A percentile compares a stretch with the other conserved stretches of the same genome.
phyloP scores from a whole-genome alignment of 2,329 filamentous ascomycete genomes.

The Raffaelea albimanens region DNA sequence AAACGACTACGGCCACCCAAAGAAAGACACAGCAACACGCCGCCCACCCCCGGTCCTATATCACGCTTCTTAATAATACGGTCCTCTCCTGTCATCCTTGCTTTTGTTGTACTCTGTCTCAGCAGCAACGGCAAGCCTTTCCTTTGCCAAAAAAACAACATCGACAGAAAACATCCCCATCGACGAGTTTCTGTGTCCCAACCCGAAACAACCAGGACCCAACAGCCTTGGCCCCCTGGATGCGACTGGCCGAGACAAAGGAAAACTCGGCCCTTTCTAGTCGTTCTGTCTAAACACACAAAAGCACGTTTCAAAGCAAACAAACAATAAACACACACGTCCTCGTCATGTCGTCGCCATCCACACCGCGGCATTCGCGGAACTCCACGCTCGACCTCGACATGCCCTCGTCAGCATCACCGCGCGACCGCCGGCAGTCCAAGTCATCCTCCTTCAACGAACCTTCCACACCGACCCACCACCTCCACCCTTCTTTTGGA shows the following conservation, averaged over 20 bases:
- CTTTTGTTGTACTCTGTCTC: slow-evolving; percentile 6
- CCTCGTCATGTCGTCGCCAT: slow-evolving; percentile 10
- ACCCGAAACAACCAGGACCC: too few species aligned
- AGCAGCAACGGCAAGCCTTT: slow-evolving; percentile 5
- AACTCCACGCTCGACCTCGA: slow-evolving; percentile 45
- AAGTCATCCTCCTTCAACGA: slow-evolving; percentile 37
- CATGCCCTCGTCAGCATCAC: slow-evolving; percentile 32
- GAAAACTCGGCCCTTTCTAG: too few species aligned
- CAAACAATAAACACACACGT: too few species aligned
- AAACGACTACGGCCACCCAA: background rate
- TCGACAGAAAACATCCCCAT: background rate
- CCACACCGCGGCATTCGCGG: slow-evolving; percentile 50
- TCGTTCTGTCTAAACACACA: too few species aligned
- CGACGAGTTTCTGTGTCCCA: too few species aligned
- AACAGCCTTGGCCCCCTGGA: too few species aligned
- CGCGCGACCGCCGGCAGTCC: slow-evolving; percentile 37
- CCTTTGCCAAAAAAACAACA: slow-evolving; percentile 1
- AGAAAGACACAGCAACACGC: background rate
- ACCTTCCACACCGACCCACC: slow-evolving; percentile 29
- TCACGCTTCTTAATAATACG: slow-evolving; percentile 9
- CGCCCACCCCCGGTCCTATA: slow-evolving; percentile 6
- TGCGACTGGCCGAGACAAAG: background rate
- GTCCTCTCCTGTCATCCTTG: slow-evolving; percentile 1
- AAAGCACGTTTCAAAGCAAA: too few species aligned
- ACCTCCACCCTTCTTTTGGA: slow-evolving; percentile 36